Evolutionary conservation across 164 flowering plant genomes (phyloP).

Genomic region (Stephania cephalantha): DNA sequence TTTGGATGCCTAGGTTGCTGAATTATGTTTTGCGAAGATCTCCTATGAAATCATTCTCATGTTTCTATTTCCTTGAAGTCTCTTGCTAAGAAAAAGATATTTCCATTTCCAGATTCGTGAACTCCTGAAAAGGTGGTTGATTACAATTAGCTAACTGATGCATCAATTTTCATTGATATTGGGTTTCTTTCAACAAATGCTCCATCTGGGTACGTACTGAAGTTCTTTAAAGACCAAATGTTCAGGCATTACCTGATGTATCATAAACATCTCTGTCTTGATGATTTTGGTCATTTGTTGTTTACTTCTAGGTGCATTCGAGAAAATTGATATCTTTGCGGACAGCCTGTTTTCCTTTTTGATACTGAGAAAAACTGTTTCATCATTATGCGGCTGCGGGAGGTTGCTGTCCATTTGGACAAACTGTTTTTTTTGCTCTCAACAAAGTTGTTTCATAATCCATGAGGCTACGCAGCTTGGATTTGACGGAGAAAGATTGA

Average conservation of each 20-base stretch:
- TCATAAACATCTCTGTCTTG: not conserved
- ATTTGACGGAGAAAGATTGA: not conserved
- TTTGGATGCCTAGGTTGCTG: not conserved
- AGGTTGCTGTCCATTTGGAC: conserved; percentile 2
- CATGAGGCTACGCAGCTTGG: not conserved
- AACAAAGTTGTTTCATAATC: not conserved
- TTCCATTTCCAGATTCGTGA: not conserved
- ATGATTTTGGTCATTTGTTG: not conserved
- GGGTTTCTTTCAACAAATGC: not conserved
- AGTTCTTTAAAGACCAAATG: not conserved
- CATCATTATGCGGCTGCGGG: not conserved
- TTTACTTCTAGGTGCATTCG: not conserved
- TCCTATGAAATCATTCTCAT: not conserved
- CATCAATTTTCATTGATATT: not conserved
- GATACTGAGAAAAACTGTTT: not conserved
- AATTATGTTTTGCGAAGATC: not conserved
- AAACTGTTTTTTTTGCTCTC: not conserved
- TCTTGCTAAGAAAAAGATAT: not conserved
- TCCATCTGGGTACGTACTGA: not conserved
- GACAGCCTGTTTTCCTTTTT: not conserved
- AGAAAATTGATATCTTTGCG: not conserved
- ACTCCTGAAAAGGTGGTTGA: not conserved
- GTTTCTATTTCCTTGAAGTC: not conserved
- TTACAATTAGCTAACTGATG: not conserved
- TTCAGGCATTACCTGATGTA: not conserved